A percentile compares a stretch with the other conserved stretches of the same genome.
phyloP scores from a whole-genome alignment of 228 moss, liverwort and hornwort species.

The Sphagnum magellanicum region DNA sequence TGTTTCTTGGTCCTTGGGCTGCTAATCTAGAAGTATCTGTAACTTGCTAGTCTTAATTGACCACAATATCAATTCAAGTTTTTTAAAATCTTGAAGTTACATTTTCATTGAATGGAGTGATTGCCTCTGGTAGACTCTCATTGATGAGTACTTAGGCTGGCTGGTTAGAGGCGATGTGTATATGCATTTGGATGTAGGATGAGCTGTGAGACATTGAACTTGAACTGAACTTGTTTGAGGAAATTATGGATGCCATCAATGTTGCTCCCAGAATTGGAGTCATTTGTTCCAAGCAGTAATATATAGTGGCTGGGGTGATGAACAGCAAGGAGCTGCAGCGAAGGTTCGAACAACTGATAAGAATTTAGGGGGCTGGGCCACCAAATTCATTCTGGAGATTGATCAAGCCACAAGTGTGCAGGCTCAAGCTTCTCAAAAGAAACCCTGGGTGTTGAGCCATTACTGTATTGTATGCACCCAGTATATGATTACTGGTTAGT shows the following conservation, averaged over 20 bases:
- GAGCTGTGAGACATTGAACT: too few species aligned
- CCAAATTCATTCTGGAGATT: too few species aligned
- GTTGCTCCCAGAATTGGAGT: too few species aligned
- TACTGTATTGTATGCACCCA: too few species aligned
- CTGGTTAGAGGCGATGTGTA: not conserved
- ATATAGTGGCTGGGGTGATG: not conserved
- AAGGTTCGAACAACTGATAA: not conserved
- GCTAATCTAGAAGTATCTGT: conserved; percentile 8
- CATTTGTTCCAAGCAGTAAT: too few species aligned
- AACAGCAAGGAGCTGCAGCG: conserved; percentile 1
- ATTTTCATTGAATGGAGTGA: not conserved
- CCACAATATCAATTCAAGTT: not conserved
- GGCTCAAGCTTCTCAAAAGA: too few species aligned
- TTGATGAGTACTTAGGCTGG: not conserved
- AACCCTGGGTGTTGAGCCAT: too few species aligned
- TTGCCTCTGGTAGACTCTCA: not conserved
- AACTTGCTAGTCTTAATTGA: not conserved
- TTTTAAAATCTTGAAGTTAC: not conserved
- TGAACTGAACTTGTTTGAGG: not conserved
- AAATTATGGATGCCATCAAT: not conserved
- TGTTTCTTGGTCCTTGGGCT: not conserved
- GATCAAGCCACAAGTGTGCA: too few species aligned
- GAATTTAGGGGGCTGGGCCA: not conserved
- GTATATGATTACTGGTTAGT: too few species aligned
- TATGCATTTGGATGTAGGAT: not conserved